Evolutionary conservation across 1,284 basidiomycete genomes (phyloP).

Genomic region (Leucoagaricus sp.): DNA sequence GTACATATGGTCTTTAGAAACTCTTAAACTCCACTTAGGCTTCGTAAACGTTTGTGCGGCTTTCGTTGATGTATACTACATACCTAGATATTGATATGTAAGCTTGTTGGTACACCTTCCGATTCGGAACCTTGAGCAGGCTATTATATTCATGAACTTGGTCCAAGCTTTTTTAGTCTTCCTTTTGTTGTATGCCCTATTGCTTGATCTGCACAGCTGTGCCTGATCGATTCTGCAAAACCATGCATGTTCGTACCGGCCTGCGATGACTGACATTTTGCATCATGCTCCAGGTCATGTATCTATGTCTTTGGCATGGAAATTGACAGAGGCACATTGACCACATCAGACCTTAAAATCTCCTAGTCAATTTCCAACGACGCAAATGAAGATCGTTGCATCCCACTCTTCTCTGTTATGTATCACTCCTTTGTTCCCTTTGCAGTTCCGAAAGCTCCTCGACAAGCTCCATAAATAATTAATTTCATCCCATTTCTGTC

Average conservation of each 20-base stretch:
- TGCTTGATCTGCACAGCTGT: too few species aligned
- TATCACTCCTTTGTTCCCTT: background rate
- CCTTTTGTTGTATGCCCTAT: too few species aligned
- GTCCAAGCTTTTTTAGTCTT: too few species aligned
- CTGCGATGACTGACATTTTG: too few species aligned
- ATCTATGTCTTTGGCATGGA: too few species aligned
- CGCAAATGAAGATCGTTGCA: background rate
- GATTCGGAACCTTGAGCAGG: conserved; percentile 7
- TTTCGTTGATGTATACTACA: background rate
- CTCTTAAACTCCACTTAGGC: conserved; percentile 1
- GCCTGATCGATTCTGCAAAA: too few species aligned
- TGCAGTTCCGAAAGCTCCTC: background rate
- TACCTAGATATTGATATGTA: background rate
- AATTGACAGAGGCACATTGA: too few species aligned
- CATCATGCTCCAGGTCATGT: too few species aligned
- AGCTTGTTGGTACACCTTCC: background rate
- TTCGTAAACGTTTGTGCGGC: background rate
- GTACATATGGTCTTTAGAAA: background rate
- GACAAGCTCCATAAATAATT: background rate
- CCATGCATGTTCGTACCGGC: too few species aligned
- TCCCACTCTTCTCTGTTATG: too few species aligned
- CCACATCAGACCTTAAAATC: too few species aligned
- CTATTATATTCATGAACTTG: background rate
- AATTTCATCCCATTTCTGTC: background rate
- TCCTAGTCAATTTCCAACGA: too few species aligned